Conservation (phyloP, 768 basidiomycete species). For the Lactifluus rugatus region DNA sequence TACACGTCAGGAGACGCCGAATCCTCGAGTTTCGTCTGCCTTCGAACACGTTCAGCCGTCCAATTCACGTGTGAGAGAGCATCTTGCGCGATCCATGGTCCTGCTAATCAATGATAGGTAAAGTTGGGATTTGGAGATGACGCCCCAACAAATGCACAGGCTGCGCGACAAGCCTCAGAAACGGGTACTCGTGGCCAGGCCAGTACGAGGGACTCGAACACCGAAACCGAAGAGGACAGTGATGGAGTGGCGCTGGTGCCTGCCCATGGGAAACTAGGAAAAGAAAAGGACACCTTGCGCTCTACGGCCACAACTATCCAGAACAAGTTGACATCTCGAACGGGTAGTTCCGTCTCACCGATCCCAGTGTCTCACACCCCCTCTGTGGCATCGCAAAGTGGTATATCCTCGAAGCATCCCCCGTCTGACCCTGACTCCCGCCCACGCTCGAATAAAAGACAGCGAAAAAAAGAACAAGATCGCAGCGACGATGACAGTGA, state of each 20-base stretch:
- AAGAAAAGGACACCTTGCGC: not conserved
- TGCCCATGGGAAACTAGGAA: not conserved
- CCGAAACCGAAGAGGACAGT: not conserved
- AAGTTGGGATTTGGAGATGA: not conserved
- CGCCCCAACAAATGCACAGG: not conserved
- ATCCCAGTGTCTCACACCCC: slow-evolving; percentile 1
- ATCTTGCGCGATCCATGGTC: not conserved
- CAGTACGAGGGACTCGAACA: not conserved
- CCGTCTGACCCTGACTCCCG: slow-evolving; percentile 42
- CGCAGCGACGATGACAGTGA: slow-evolving; percentile 51
- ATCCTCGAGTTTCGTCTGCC: not conserved
- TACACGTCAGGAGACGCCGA: not conserved
- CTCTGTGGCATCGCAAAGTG: not conserved
- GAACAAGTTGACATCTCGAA: slow-evolving; percentile 1
- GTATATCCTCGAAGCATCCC: not conserved
- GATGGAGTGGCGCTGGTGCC: not conserved
- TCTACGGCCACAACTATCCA: not conserved
- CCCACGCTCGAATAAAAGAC: slow-evolving; percentile 34
- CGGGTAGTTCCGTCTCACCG: not conserved
- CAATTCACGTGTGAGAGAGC: not conserved
- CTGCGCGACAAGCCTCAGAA: slow-evolving; percentile 1
- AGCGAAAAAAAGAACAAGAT: slow-evolving; percentile 25
- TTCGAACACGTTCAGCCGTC: not conserved
- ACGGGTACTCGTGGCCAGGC: not conserved
- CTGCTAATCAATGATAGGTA: not conserved